Evolutionary conservation across 2,329 filamentous ascomycete species (phyloP).

Genomic region (Macrophomina phaseolina): DNA sequence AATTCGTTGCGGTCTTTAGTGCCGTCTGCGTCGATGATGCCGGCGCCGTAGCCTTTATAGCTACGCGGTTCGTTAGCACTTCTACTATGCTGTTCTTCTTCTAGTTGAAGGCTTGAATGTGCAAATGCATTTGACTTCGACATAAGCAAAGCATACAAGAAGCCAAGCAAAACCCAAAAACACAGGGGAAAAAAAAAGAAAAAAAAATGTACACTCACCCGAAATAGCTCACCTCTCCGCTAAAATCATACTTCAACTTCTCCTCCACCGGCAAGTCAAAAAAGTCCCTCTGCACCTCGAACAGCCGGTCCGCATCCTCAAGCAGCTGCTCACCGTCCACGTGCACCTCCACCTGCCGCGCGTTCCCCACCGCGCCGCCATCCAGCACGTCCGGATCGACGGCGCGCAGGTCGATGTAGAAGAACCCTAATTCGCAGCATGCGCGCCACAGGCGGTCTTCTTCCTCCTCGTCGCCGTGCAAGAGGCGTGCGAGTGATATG

Average conservation of each 20-base stretch:
- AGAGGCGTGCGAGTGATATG: slow-evolving; percentile 49
- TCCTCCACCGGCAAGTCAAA: slow-evolving; percentile 58
- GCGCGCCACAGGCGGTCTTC: slow-evolving; percentile 47
- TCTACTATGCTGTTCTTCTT: not conserved
- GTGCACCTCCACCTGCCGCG: slow-evolving; percentile 21
- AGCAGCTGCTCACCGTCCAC: slow-evolving; percentile 50
- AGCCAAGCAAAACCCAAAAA: not conserved
- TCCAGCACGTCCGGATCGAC: not conserved
- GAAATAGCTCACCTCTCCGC: slow-evolving; percentile 57
- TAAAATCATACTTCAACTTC: slow-evolving; percentile 62
- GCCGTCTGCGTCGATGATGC: slow-evolving; percentile 54
- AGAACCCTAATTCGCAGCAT: slow-evolving; percentile 60
- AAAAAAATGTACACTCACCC: slow-evolving; percentile 38
- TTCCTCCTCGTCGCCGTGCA: slow-evolving; percentile 42
- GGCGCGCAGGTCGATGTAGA: slow-evolving; percentile 58
- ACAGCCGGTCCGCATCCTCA: slow-evolving; percentile 40
- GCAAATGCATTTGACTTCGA: too few species aligned
- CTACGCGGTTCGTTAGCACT: not conserved
- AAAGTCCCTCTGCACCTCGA: slow-evolving; percentile 52
- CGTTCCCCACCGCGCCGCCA: slow-evolving; percentile 1
- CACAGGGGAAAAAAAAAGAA: not conserved
- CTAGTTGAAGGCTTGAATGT: not conserved
- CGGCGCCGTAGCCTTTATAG: slow-evolving; percentile 54
- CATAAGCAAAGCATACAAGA: not conserved
- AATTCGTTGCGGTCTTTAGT: slow-evolving; percentile 60